Conservation (phyloP, 192 early-diverging fungal genomes). For the Coemansia reversa region DNA sequence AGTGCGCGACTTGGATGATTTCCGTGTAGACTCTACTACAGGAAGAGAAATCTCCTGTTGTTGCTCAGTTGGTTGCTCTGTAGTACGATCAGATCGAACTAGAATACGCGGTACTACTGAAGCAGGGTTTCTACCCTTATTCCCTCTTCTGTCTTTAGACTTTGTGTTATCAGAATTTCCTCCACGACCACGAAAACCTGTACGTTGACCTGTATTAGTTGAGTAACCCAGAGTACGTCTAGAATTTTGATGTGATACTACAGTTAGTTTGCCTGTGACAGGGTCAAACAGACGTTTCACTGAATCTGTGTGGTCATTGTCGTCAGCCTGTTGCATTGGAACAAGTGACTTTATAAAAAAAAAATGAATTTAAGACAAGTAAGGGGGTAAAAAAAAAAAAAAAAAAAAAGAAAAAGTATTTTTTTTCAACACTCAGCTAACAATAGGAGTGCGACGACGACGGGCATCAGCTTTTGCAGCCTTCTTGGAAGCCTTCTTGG, state of each 20-base stretch:
- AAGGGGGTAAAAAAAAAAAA: not conserved
- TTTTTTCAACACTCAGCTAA: constrained; percentile 1
- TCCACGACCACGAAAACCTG: not conserved
- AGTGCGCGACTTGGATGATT: not conserved
- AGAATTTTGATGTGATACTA: not conserved
- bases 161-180: not conserved
- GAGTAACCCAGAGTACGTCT: not conserved
- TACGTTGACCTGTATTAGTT: not conserved
- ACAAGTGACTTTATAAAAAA: not conserved
- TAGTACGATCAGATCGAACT: constrained; percentile 19
- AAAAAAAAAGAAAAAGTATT: not conserved
- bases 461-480: constrained; percentile 46
- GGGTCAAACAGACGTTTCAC: constrained; percentile 12
- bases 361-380: not conserved
- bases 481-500: constrained; percentile 49
- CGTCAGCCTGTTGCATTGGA: constrained; percentile 11
- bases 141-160: not conserved
- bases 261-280: constrained; percentile 1
- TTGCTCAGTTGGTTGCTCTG: not conserved
- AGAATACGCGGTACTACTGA: constrained; percentile 29
- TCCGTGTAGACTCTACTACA: not conserved
- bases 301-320: not conserved
- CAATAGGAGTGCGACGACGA: constrained; percentile 40
- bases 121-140: not conserved
- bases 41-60: not conserved